Conservation (phyloP, 192 early-diverging fungal species). For the Entomortierella lignicola region DNA sequence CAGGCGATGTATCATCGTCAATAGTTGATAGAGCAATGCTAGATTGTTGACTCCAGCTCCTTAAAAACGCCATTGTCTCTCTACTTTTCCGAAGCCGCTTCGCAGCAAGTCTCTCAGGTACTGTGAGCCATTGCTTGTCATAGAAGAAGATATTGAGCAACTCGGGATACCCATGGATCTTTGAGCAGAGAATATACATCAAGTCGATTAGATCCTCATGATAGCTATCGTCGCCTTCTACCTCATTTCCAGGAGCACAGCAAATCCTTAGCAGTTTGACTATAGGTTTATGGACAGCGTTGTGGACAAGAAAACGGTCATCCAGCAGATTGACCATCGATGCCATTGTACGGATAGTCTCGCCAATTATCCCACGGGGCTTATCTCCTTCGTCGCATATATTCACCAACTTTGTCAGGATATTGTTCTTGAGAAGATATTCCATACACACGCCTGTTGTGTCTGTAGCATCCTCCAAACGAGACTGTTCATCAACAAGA, state of each 20-base stretch:
- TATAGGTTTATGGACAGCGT: constrained; percentile 87
- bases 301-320: constrained; percentile 90
- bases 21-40: constrained; percentile 2
- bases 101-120: constrained; percentile 59
- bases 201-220: constrained; percentile 75
- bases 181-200: constrained; percentile 82
- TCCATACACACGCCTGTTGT: constrained; percentile 91
- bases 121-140: constrained; percentile 70
- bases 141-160: constrained; percentile 85
- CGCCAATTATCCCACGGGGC: constrained; percentile 81
- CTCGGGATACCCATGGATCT: constrained; percentile 82
- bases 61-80: constrained; percentile 41
- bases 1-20: background rate
- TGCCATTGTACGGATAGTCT: constrained; percentile 82
- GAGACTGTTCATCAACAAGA: constrained; percentile 87
- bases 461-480: constrained; percentile 71
- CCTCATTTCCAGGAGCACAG: constrained; percentile 65
- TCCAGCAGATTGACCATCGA: constrained; percentile 88
- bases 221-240: constrained; percentile 61
- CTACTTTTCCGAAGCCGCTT: constrained; percentile 27
- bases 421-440: constrained; percentile 84
- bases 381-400: constrained; percentile 76
- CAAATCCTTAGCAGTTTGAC: constrained; percentile 76
- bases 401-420: constrained; percentile 81
- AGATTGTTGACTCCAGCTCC: constrained; percentile 16